Evolutionary conservation across 768 basidiomycete species (phyloP).

Genomic region (Termitomyces sp.): DNA sequence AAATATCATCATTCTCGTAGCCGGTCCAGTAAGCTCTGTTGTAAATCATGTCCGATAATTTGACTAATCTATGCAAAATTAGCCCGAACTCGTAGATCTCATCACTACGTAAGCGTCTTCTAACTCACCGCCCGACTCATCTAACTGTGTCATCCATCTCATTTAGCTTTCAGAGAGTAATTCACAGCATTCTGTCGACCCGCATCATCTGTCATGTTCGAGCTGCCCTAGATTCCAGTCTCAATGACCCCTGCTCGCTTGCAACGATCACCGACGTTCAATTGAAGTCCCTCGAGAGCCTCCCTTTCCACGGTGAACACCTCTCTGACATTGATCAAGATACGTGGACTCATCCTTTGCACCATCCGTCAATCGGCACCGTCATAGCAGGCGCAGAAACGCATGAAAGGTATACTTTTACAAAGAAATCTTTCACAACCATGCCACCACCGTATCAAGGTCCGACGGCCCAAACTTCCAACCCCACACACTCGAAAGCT

Average conservation of each 20-base stretch:
- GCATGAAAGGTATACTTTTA: background rate
- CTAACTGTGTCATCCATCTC: background rate
- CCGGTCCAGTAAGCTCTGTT: background rate
- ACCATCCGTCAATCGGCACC: background rate
- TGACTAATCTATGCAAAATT: background rate
- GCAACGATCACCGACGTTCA: background rate
- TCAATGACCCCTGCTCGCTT: no score
- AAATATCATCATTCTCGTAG: background rate
- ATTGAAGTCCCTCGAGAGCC: background rate
- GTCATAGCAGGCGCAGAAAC: background rate
- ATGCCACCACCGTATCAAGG: slow-evolving; percentile 18
- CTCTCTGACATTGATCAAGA: background rate
- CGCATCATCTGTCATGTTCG: background rate
- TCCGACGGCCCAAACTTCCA: slow-evolving; percentile 88
- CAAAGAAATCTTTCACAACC: background rate
- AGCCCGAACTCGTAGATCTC: background rate
- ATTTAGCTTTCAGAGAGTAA: background rate
- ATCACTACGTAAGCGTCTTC: background rate
- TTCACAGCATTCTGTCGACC: background rate
- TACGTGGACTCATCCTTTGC: background rate
- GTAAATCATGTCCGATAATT: background rate
- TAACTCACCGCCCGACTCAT: background rate
- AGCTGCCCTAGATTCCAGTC: background rate
- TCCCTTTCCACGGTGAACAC: no score
- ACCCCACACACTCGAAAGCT: slow-evolving; percentile 84